Evolutionary conservation across 257 asterid genomes (phyloP).

Genomic region (Rehmannia glutinosa): DNA sequence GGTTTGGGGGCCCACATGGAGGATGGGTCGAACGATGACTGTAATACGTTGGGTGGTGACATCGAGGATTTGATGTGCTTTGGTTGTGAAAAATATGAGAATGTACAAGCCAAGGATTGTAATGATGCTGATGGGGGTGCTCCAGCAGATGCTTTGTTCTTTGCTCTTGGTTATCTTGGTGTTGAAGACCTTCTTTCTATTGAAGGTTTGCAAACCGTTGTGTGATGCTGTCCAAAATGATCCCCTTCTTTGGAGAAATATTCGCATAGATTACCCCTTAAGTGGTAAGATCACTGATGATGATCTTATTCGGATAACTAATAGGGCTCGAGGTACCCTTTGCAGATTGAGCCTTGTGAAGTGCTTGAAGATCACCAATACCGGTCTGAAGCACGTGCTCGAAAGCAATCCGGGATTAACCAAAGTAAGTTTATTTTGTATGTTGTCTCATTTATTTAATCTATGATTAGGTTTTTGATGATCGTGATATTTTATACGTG

Average conservation of each 20-base stretch:
- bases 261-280: slow-evolving; percentile 42
- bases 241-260: slow-evolving; percentile 66
- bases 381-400: slow-evolving; percentile 52
- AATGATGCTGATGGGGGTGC: slow-evolving; percentile 28
- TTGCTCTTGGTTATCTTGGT: slow-evolving; percentile 54
- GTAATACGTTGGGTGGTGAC: slow-evolving; percentile 20
- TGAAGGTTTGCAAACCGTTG: slow-evolving; percentile 71
- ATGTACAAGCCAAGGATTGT: slow-evolving; percentile 14
- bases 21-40: no score
- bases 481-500: background rate
- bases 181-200: slow-evolving; percentile 59
- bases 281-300: slow-evolving; percentile 42
- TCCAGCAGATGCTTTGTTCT: slow-evolving; percentile 50
- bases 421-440: slow-evolving; percentile 39
- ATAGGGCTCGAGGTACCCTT: slow-evolving; percentile 71
- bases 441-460: background rate
- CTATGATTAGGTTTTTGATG: background rate
- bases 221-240: slow-evolving; percentile 56
- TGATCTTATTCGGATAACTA: slow-evolving; percentile 49
- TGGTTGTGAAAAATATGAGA: slow-evolving; percentile 42
- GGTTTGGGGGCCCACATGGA: slow-evolving; percentile 11
- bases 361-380: slow-evolving; percentile 49
- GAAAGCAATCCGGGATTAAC: slow-evolving; percentile 49
- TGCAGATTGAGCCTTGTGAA: slow-evolving; percentile 46
- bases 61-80: slow-evolving; percentile 37